Evolutionary conservation across 1,284 basidiomycete species (phyloP).

Genomic region (Tilletia walkeri): DNA sequence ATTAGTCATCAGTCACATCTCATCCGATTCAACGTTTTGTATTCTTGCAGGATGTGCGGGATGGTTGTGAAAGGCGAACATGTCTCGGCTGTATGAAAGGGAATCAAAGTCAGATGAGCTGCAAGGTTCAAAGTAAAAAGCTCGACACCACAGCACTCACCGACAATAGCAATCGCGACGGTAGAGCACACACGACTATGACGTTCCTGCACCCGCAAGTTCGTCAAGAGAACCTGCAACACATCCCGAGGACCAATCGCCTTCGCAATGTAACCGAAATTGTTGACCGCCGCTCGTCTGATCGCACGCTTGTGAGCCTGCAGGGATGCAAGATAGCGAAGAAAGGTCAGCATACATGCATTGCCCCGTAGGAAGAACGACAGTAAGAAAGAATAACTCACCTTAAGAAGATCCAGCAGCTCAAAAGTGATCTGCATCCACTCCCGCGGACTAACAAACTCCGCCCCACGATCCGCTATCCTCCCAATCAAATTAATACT

Average conservation of each 20-base stretch:
- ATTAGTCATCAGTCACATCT: no score
- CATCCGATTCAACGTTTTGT: no score
- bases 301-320: conserved; percentile 96
- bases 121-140: not conserved
- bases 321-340: not conserved
- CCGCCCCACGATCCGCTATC: conserved; percentile 97
- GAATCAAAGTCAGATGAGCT: no score
- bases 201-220: conserved; percentile 95
- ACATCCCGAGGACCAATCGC: conserved; percentile 99
- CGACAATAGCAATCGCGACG: conserved; percentile 75
- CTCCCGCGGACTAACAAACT: conserved; percentile 95
- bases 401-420: conserved; percentile 87
- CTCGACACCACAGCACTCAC: not conserved
- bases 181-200: conserved; percentile 98
- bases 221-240: conserved; percentile 89
- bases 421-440: conserved; percentile 99
- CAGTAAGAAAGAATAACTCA: not conserved
- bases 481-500: conserved; percentile 99
- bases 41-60: conserved; percentile 97
- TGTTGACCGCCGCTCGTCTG: conserved; percentile 96
- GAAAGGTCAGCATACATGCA: not conserved
- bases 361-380: not conserved
- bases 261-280: conserved; percentile 98
- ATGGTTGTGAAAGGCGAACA: conserved; percentile 99
- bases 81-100: conserved; percentile 69